Evolutionary conservation across 148 eudicot species (phyloP).

Genomic region (Cornus kousa): DNA sequence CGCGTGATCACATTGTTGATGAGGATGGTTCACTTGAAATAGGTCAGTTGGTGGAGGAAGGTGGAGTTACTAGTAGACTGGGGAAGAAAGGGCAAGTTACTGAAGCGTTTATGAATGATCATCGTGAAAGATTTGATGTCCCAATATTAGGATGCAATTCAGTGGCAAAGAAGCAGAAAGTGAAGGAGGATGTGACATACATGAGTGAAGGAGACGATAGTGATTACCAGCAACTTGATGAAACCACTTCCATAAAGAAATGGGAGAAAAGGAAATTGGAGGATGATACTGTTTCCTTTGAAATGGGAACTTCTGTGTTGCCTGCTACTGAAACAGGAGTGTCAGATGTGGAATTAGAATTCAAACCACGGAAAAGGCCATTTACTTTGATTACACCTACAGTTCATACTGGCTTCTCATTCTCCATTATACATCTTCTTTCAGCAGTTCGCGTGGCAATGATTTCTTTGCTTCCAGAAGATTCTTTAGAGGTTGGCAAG

Average conservation of each 20-base stretch:
- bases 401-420: constrained; percentile 64
- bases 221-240: constrained; percentile 34
- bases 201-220: constrained; percentile 32
- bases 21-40: constrained; percentile 30
- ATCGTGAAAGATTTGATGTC: constrained; percentile 30
- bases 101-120: constrained; percentile 20
- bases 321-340: constrained; percentile 35
- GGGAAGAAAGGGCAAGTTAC: constrained; percentile 28
- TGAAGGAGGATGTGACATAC: constrained; percentile 31
- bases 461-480: constrained; percentile 46
- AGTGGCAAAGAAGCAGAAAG: constrained; percentile 45
- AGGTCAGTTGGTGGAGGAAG: constrained; percentile 9
- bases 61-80: constrained; percentile 18
- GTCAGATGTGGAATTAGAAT: constrained; percentile 50
- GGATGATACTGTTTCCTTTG: constrained; percentile 32
- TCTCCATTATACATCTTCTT: constrained; percentile 72
- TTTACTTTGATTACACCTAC: constrained; percentile 57
- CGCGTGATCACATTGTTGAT: constrained; percentile 31
- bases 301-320: constrained; percentile 36
- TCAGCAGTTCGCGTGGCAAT: constrained; percentile 76
- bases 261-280: constrained; percentile 48
- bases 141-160: constrained; percentile 42
- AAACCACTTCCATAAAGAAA: constrained; percentile 33
- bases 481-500: constrained; percentile 32
- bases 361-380: constrained; percentile 54